Evolutionary conservation across 345 rosid genomes (phyloP).

Genomic region (Eucalyptus cloeziana): DNA sequence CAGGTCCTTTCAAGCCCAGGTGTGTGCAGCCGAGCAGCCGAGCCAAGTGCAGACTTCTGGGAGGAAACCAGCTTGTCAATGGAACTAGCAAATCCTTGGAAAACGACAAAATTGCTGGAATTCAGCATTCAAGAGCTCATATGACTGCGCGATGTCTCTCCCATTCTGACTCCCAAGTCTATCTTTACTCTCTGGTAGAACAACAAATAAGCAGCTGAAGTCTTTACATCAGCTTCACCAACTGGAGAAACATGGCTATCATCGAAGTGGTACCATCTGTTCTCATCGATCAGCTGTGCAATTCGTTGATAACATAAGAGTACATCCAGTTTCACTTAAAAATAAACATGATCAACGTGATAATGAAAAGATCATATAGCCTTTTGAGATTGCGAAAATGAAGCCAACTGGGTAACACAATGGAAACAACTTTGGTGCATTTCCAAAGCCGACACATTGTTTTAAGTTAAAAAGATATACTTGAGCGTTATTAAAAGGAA

Average conservation of each 20-base stretch:
- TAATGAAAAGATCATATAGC: background rate
- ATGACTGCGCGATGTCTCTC: slow-evolving; percentile 15
- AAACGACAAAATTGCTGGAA: background rate
- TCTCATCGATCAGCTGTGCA: slow-evolving; percentile 69
- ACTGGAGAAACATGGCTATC: slow-evolving; percentile 64
- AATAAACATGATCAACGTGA: background rate
- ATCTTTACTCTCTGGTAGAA: slow-evolving; percentile 61
- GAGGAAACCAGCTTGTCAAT: background rate
- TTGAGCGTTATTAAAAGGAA: background rate
- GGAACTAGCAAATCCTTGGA: background rate
- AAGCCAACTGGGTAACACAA: background rate
- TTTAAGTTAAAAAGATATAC: background rate
- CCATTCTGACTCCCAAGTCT: slow-evolving; percentile 6
- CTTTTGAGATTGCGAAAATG: background rate
- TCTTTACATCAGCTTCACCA: slow-evolving; percentile 62
- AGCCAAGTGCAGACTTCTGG: background rate
- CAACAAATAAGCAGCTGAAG: slow-evolving; percentile 75
- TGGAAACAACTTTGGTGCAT: background rate
- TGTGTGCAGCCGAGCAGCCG: background rate
- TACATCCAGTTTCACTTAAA: background rate
- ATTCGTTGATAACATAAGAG: background rate
- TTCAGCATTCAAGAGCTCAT: slow-evolving; percentile 1
- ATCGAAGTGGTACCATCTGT: slow-evolving; percentile 87
- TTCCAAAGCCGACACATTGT: background rate
- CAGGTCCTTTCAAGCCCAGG: background rate